Percentiles rank a stretch among this genome's conserved stretches.
phyloP scores from a whole-genome alignment of 805 yeast species.

The Deakozyma indianensis region DNA sequence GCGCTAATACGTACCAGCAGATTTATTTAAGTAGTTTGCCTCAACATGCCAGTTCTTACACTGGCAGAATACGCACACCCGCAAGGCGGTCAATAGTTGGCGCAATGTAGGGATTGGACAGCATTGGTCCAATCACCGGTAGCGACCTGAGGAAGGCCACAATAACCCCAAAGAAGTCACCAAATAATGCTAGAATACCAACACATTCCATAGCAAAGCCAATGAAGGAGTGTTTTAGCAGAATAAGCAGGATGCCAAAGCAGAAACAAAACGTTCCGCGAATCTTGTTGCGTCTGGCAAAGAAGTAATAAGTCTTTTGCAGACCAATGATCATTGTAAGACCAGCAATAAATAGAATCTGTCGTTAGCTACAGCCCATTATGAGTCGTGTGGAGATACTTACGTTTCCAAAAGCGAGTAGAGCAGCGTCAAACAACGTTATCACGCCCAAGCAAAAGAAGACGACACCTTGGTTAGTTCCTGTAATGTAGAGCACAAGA shows the following conservation, averaged over 20 bases:
- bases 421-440: constrained; percentile 76
- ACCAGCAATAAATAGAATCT: constrained; percentile 62
- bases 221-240: constrained; percentile 59
- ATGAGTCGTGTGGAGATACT: constrained; percentile 4
- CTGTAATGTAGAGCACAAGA: too few species aligned
- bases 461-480: constrained; percentile 31
- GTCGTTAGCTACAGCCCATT: background rate
- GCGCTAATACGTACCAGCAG: too few species aligned
- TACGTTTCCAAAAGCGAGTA: constrained; percentile 79
- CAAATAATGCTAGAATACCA: constrained; percentile 85
- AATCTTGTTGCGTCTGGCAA: constrained; percentile 73
- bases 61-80: constrained; percentile 55
- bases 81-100: constrained; percentile 55
- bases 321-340: constrained; percentile 77
- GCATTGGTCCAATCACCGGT: constrained; percentile 75
- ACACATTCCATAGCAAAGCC: constrained; percentile 78
- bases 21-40: background rate
- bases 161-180: constrained; percentile 84
- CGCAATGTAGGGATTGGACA: constrained; percentile 69
- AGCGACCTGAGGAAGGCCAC: constrained; percentile 74
- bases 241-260: constrained; percentile 61
- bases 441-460: constrained; percentile 72
- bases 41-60: constrained; percentile 19
- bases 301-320: constrained; percentile 65
- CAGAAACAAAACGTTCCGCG: constrained; percentile 75